A percentile compares a stretch with the other conserved stretches of the same genome.
Evolutionary conservation across 352 stramenopile species (phyloP).

Genomic region (Globisporangium spiculum): DNA sequence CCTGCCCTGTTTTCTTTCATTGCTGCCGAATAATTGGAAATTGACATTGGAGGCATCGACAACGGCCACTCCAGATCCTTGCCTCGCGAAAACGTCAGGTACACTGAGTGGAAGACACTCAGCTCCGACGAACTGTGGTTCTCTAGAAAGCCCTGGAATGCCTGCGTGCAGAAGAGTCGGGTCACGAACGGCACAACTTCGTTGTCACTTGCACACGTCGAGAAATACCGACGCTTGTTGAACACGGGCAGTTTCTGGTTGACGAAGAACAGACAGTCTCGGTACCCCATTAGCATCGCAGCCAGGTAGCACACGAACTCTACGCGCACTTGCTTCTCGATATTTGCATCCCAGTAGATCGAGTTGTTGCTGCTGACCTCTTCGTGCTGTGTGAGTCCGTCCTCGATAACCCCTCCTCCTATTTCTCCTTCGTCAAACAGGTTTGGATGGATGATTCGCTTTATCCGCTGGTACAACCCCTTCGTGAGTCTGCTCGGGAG

Average conservation of each 20-base stretch:
- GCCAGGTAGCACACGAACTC: slow-evolving; percentile 77
- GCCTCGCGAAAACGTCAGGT: slow-evolving; percentile 51
- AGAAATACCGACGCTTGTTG: slow-evolving; percentile 81
- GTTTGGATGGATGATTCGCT: slow-evolving; percentile 47
- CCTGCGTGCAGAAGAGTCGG: slow-evolving; percentile 65
- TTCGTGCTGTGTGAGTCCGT: background rate
- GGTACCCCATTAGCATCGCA: slow-evolving; percentile 69
- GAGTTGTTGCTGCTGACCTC: background rate
- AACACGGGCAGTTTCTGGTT: slow-evolving; percentile 86
- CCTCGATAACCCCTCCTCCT: slow-evolving; percentile 5
- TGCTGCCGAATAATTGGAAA: slow-evolving; percentile 12
- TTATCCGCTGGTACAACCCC: slow-evolving; percentile 45
- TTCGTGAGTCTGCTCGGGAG: slow-evolving; percentile 52
- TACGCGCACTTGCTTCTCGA: slow-evolving; percentile 65
- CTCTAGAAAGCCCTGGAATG: slow-evolving; percentile 81
- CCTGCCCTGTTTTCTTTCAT: background rate
- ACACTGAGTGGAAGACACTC: slow-evolving; percentile 76
- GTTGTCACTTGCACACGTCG: slow-evolving; percentile 48
- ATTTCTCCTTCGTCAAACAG: slow-evolving; percentile 15
- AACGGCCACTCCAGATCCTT: slow-evolving; percentile 55
- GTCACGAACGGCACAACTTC: slow-evolving; percentile 70
- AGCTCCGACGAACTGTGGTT: slow-evolving; percentile 69
- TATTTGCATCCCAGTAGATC: slow-evolving; percentile 28
- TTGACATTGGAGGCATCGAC: slow-evolving; percentile 29
- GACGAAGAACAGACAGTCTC: slow-evolving; percentile 84